Base-by-base conservation (phyloP, 306 rosid species). In the Trifolium repens region DNA sequence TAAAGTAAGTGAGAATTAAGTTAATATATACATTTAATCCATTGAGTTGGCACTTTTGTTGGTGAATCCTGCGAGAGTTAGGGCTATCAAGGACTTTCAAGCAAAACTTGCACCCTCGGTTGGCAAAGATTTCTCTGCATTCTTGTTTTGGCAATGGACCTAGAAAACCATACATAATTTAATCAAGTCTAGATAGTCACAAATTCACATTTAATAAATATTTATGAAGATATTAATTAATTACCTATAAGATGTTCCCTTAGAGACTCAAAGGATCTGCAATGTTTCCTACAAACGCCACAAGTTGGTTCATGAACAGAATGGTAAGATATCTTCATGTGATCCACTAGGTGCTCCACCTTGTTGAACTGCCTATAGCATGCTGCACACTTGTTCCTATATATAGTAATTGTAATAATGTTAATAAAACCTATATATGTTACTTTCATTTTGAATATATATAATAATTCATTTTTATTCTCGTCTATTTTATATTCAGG, bases 311-410 rank as follows among this genome's bases (percentile, higher is more conserved):
- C 99, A 77, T 96, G 98, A 85, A 49, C 86, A 0, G 99, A 96
- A 86, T 96, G 99, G 76, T 84, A 90, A 12, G 98, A 92, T 78
- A 57, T 85, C 72, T 90, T 92, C 99, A 96, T 96, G 89, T 96
- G 99, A 75, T 96, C 99, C 80, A 92, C 99, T 11, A 96, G 86
- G 82, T 96, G 99, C 83, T 92, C 99, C 82, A 90, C 73, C 67
- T 62, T 90, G 85, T 90, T 96, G 88, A 92, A 96, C 59, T 96
- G 97, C 73, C 91, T 84, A 78, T 68, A 92, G 91, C 99, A 96
- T 72, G 98, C 98, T 50, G 89, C 96, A 74, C 99, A 96, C 83
- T 88, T 96, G 67, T 90, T 91, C 97, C 99, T 96, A 11, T 32
- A 34, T 34, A 32, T 55, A n/a, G 27, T 0, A 35, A 39, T 39